Conservation (phyloP, 2,329 filamentous ascomycete genomes). For the Beauveria pseudobassiana region DNA sequence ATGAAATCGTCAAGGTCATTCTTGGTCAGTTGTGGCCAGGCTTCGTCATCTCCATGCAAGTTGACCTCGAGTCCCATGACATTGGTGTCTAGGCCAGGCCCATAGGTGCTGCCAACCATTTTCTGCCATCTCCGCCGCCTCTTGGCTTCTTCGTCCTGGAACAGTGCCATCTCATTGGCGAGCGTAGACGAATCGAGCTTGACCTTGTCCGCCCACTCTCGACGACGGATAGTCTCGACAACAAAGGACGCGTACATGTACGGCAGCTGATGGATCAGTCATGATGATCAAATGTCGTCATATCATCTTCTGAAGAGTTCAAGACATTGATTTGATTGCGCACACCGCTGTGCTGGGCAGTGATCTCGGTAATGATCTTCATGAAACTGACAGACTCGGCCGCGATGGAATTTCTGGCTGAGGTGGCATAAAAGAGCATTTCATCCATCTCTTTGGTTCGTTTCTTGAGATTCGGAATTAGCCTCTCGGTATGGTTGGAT, state of each 20-base stretch:
- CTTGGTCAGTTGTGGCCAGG: constrained; percentile 71
- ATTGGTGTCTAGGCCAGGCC: constrained; percentile 58
- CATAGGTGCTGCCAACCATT: constrained; percentile 68
- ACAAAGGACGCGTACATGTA: constrained; percentile 85
- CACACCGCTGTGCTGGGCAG: constrained; percentile 63
- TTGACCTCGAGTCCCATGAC: constrained; percentile 79
- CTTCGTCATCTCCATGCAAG: constrained; percentile 66
- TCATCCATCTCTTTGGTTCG: constrained; percentile 54
- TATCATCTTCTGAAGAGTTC: constrained; percentile 65
- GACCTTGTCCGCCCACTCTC: constrained; percentile 89
- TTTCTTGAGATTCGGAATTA: constrained; percentile 51
- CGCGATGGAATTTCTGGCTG: constrained; percentile 61
- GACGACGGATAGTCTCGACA: constrained; percentile 75
- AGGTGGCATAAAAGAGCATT: constrained; percentile 49
- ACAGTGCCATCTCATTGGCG: constrained; percentile 85
- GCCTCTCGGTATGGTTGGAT: constrained; percentile 53
- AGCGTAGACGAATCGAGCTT: constrained; percentile 78
- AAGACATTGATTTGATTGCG: constrained; percentile 66
- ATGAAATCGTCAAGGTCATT: constrained; percentile 72
- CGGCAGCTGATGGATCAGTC: constrained; percentile 74
- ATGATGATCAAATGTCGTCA: constrained; percentile 76
- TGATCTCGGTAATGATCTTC: constrained; percentile 74
- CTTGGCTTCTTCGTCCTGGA: constrained; percentile 88
- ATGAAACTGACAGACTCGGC: constrained; percentile 64
- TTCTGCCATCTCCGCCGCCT: constrained; percentile 87